phyloP scores from a whole-genome alignment of 2,329 filamentous ascomycete genomes.

The Fusarium buxicola region DNA sequence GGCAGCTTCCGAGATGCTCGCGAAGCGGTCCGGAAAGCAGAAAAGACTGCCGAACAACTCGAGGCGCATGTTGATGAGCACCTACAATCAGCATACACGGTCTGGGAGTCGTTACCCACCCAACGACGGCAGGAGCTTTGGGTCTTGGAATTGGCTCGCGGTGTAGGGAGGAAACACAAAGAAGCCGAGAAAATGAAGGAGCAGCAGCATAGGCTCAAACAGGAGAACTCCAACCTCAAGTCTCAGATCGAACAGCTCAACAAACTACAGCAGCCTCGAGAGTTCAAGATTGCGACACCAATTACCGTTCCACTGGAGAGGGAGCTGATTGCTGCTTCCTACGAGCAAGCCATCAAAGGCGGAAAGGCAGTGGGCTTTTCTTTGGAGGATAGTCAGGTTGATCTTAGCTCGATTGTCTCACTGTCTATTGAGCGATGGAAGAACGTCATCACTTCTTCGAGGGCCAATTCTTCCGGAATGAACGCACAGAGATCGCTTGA shows the following conservation, averaged over 20 bases:
- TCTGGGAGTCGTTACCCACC: slow-evolving; percentile 75
- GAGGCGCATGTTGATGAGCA: slow-evolving; percentile 80
- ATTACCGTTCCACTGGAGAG: slow-evolving; percentile 64
- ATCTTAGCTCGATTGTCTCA: slow-evolving; percentile 63
- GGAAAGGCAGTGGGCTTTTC: slow-evolving; percentile 58
- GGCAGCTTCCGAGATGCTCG: slow-evolving; percentile 56
- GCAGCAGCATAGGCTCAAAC: slow-evolving; percentile 62
- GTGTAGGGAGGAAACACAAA: slow-evolving; percentile 67
- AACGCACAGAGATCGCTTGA: slow-evolving; percentile 63
- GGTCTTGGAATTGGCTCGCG: slow-evolving; percentile 71
- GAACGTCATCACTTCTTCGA: slow-evolving; percentile 65
- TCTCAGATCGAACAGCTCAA: slow-evolving; percentile 70
- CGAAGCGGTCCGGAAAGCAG: slow-evolving; percentile 61
- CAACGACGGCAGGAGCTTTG: slow-evolving; percentile 70
- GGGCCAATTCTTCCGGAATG: slow-evolving; percentile 59
- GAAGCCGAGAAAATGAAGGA: slow-evolving; percentile 65
- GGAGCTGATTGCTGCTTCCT: slow-evolving; percentile 59
- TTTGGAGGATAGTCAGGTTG: slow-evolving; percentile 63
- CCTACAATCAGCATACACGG: slow-evolving; percentile 78
- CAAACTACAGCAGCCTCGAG: slow-evolving; percentile 68
- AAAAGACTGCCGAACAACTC: slow-evolving; percentile 67
- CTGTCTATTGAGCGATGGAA: slow-evolving; percentile 73
- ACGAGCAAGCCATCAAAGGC: slow-evolving; percentile 58
- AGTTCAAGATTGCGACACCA: slow-evolving; percentile 66
- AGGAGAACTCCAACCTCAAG: slow-evolving; percentile 68